Conservation (phyloP, 139 green algal species). For the Tetraselmis striata region DNA sequence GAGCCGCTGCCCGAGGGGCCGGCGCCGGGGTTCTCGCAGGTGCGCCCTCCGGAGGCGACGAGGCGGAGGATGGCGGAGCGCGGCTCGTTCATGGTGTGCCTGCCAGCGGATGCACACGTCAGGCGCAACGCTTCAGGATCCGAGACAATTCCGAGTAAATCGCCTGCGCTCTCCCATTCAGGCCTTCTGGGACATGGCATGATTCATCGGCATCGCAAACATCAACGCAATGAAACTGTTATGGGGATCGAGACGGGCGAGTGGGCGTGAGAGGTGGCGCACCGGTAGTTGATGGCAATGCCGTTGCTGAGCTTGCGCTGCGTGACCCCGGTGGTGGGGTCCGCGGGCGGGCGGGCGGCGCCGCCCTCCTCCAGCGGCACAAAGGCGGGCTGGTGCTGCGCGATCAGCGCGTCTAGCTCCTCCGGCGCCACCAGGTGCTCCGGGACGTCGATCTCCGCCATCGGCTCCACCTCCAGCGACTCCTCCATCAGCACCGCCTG, state of each 20-base stretch:
- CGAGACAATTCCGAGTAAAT: too few species aligned
- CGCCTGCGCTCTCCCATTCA: too few species aligned
- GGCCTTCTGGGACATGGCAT: too few species aligned
- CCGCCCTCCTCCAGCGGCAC: slow-evolving; percentile 41
- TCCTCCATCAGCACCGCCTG: slow-evolving; percentile 47
- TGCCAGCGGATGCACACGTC: too few species aligned
- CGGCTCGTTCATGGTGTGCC: slow-evolving; percentile 80
- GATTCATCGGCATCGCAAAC: too few species aligned
- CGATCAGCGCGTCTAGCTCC: slow-evolving; percentile 44
- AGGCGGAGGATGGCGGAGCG: slow-evolving; percentile 78
- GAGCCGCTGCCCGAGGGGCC: slow-evolving; percentile 61
- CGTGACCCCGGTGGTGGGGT: slow-evolving; percentile 58
- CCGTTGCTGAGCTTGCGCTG: slow-evolving; percentile 88
- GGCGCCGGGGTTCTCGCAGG: slow-evolving; percentile 27
- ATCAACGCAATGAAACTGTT: too few species aligned
- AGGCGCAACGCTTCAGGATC: too few species aligned
- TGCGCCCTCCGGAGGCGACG: slow-evolving; percentile 70
- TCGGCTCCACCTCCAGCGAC: slow-evolving; percentile 35
- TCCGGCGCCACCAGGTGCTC: slow-evolving; percentile 64
- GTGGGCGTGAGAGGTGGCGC: too few species aligned
- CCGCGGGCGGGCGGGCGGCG: slow-evolving; percentile 14
- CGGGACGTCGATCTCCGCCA: slow-evolving; percentile 74
- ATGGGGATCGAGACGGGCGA: too few species aligned
- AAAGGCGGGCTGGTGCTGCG: slow-evolving; percentile 59
- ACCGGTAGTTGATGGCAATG: slow-evolving; percentile 85